Conservation (phyloP, 2,329 filamentous ascomycete genomes). For the Fusarium transvaalense region DNA sequence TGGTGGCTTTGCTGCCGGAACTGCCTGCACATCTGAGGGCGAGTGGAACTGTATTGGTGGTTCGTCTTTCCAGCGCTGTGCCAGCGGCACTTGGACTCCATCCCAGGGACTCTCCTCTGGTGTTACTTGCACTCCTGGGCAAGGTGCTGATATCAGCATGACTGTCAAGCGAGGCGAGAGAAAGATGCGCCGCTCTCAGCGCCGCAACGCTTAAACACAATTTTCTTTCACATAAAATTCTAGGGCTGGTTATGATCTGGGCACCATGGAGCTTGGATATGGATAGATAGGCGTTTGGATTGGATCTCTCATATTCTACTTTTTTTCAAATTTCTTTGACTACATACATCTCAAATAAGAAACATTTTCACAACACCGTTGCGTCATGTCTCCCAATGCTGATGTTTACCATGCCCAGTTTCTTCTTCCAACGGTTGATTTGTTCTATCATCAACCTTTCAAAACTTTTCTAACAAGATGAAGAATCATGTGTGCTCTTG, state of each 20-base stretch:
- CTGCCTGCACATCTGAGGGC: constrained; percentile 62
- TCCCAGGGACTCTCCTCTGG: constrained; percentile 59
- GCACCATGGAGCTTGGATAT: neutral
- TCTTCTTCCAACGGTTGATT: too few species aligned
- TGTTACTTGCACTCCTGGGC: constrained; percentile 59
- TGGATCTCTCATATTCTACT: neutral
- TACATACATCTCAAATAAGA: too few species aligned
- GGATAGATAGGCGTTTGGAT: neutral
- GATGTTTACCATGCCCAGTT: too few species aligned
- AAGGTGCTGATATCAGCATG: constrained; percentile 57
- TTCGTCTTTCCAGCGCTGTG: constrained; percentile 67
- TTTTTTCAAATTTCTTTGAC: too few species aligned
- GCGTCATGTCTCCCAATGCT: too few species aligned
- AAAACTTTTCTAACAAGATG: too few species aligned
- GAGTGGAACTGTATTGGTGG: constrained; percentile 67
- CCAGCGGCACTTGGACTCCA: constrained; percentile 63
- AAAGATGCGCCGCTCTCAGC: constrained; percentile 48
- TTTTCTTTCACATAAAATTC: neutral
- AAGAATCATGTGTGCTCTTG: too few species aligned
- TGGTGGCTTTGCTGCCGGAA: constrained; percentile 56
- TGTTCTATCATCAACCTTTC: too few species aligned
- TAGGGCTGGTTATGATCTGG: neutral
- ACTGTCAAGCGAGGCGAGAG: constrained; percentile 31
- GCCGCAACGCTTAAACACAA: constrained; percentile 4
- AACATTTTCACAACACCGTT: too few species aligned